Conservation (phyloP, 176 grass and related monocot species). For the Typha latifolia region DNA sequence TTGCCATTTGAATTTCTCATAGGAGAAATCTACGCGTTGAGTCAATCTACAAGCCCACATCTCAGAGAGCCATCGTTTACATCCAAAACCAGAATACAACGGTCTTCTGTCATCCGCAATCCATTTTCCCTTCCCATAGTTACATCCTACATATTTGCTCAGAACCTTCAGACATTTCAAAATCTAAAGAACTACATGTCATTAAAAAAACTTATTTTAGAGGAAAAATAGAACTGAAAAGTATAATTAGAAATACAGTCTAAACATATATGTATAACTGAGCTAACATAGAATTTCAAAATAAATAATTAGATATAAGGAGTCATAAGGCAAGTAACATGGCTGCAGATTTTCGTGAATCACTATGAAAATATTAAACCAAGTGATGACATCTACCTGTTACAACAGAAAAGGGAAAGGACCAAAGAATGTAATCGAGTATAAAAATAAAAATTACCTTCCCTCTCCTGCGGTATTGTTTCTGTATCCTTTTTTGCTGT, state of each 20-base stretch:
- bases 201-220: neutral
- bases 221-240: neutral
- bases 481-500: conserved; percentile 14
- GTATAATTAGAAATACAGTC: no score
- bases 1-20: conserved; percentile 82
- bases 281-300: neutral
- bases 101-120: conserved; percentile 48
- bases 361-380: no score
- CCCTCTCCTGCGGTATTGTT: conserved; percentile 10
- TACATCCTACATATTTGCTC: conserved; percentile 41
- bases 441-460: conserved; percentile 27
- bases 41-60: conserved; percentile 85
- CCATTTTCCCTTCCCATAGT: conserved; percentile 74
- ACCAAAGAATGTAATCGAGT: neutral
- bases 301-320: neutral
- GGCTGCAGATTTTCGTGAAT: no score
- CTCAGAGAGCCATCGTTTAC: conserved; percentile 77
- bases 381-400: no score
- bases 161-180: neutral
- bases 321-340: no score
- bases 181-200: neutral
- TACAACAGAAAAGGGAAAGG: no score
- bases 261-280: no score
- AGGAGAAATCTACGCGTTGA: conserved; percentile 60
- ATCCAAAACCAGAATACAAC: conserved; percentile 73